Base-by-base conservation (phyloP, 1,139 yeast genomes). In the Pichia sp. region DNA sequence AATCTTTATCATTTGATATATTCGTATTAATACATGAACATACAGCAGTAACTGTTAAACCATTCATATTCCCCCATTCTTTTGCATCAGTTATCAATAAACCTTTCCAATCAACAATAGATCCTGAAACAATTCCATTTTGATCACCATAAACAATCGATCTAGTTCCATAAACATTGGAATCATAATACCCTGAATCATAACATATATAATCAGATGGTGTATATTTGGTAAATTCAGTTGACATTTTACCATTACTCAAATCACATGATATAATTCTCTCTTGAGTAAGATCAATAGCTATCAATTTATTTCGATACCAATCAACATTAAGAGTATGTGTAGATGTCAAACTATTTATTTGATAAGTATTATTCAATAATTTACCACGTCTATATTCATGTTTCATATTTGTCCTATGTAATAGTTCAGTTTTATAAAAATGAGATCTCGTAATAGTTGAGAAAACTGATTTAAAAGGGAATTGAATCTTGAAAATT, bases 351-450 rank as follows among this genome's bases (percentile, higher is more conserved):
- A 38, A 15, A 14, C 26, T 28, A 18, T 30, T 40, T 5, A 38
- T 34, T 14, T 21, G 17, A 20, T 30, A 43, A 10, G 35, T 41
- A 46, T 52, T 39, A 51, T 55, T 5, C 56, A 47, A 1, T 67
- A 68, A 36, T 63, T 59, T 25, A 71, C 76, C 51, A 71, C 77
- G 46, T 63, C 67, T 85, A 86, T 79, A 44, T 62, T 67, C 34
- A 11, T 38, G 31, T 9, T 35, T 21, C 14, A 43, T 12, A 10
- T 43, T 36, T 3, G 38, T 31, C 36, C 88, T 59, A 22, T 65
- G 63, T 34, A 74, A 65, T 50, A 77, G 69, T 56, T 82, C 91
- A 25, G 63, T 62, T 52, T 75, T 68, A 73, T 79, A 81, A 35
- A 61, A 60, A n/a, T 50, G 51, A 0, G 81, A 71, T 24, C 71